Base-by-base conservation (phyloP, 108 stramenopile genomes). In the Skeletonema costatum region DNA sequence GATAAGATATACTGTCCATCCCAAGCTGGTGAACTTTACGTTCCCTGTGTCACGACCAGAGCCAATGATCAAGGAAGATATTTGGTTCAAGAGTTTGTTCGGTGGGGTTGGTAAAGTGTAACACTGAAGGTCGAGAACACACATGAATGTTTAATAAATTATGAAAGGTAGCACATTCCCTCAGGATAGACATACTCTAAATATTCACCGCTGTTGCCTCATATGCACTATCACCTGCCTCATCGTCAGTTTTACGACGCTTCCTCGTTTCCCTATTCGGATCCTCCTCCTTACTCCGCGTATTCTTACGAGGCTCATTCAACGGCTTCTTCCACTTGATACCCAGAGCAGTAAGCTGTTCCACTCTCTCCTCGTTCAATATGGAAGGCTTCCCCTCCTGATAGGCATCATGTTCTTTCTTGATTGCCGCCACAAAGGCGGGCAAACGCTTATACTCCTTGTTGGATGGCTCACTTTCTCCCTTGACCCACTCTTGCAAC, bases 1-100 rank as follows among this genome's bases (percentile, higher is more conserved):
- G 84, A 89, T 98, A 71, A 93, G 96, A 5, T 98, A 97, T 85
- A 79, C 75, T 31, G 91, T 90, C 17, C 88, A 94, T 69, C 92
- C 92, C 19, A 98, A 97, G 72, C 68, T 98, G 53, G 93, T 95
- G 60, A 97, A 97, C 76, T 98, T 97, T 71, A 97, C 92, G 50
- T 98, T 97, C 74, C 97, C 98, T 2, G 76, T 93, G 56, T 83
- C 87, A 10, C 62, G 93, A 71, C 71, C 81, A 42, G 84, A 73
- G 29, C 77, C 81, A 3, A 80, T 78, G 68, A 86, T 95, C 66
- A 71, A 81, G 46, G 87, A 90, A 67, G 91, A 95, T 69, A 88
- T 84, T 59, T 92, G 90, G 90, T 95, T 95, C 68, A 77, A 85
- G 71, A 90, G 89, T 77, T 76, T 95, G 48, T 92, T 95, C 83